Evolutionary conservation across 805 yeast genomes (phyloP), one percentile per base, ranked within the genome.

Genomic region (Pichia ethanolica): DNA sequence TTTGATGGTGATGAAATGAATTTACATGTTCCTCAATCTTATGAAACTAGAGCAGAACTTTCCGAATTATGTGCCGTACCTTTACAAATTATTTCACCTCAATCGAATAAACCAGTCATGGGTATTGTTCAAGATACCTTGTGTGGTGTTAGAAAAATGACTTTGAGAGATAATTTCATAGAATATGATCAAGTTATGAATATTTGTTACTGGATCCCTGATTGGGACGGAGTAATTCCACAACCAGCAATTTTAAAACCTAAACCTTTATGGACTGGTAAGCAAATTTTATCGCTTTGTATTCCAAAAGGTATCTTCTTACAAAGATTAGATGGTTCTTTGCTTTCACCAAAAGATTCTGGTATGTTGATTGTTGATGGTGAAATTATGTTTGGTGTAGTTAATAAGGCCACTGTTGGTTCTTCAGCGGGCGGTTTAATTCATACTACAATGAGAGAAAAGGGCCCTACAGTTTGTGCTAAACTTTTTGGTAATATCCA

Each of bases 1-100:
- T 93, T 93, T 75, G 99, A 93, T 74, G 99, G 99, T 77, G 99
- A 93, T 71, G 99, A 93, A 72, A 93, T 93, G 99, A 93, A 93
- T 71, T 84, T 93, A 72, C 99, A 93, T 64, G 99, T 91, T 58
- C 99, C 99, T 4, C 99, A 93, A 68, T 86, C 97, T 8, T 96
- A 90, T 56, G 99, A 93, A 68, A 90, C 99, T 0, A 81, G 98
- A 65, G 97, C 99, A 1, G 99, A 93, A 69, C 74, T 93, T 56
- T 84, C 91, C 34, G 93, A 91, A 66, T 79, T 93, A 60, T 89
- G 97, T 71, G 96, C 97, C 5, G 99, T 93, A 47, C 99, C 99
- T 8, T 75, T 90, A 50, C 99, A 93, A 70, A 93, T 93, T 75
- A 96, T 93, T 38, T 89, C 97, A 14, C 97, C 99, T 11, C 99